Evolutionary conservation across 352 stramenopile genomes (phyloP).

Genomic region (Phytophthora citrophthora): DNA sequence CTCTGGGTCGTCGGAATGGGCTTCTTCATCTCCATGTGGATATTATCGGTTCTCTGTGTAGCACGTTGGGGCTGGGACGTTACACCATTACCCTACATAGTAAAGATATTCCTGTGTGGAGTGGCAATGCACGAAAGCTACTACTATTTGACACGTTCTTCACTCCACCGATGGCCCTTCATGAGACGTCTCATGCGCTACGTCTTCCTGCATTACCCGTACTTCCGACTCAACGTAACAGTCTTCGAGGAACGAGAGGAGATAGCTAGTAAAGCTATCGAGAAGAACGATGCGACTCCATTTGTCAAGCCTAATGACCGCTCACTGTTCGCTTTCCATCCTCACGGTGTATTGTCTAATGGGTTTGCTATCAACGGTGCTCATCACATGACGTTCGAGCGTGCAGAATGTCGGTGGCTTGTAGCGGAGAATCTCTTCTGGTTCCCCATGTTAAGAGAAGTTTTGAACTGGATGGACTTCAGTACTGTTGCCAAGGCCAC

Average conservation of each 20-base stretch:
- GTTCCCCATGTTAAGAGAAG: slow-evolving; percentile 61
- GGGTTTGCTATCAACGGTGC: slow-evolving; percentile 61
- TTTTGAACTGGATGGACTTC: slow-evolving; percentile 67
- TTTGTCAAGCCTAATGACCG: slow-evolving; percentile 17
- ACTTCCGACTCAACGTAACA: slow-evolving; percentile 53
- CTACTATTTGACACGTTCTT: slow-evolving; percentile 26
- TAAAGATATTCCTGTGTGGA: slow-evolving; percentile 33
- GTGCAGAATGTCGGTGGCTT: slow-evolving; percentile 63
- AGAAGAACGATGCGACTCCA: slow-evolving; percentile 3
- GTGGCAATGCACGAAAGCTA: slow-evolving; percentile 54
- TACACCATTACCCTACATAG: slow-evolving; percentile 15
- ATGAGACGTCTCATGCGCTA: slow-evolving; percentile 46
- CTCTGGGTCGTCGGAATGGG: slow-evolving; percentile 38
- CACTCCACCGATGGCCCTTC: slow-evolving; percentile 47
- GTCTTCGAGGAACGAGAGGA: slow-evolving; percentile 55
- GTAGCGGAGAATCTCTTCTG: slow-evolving; percentile 73
- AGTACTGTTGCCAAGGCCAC: slow-evolving; percentile 49
- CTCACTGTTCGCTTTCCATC: slow-evolving; percentile 57
- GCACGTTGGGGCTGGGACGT: slow-evolving; percentile 7
- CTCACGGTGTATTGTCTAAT: slow-evolving; percentile 63
- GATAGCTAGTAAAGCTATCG: slow-evolving; percentile 66
- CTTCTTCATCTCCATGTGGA: slow-evolving; percentile 31
- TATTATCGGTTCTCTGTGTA: slow-evolving; percentile 14
- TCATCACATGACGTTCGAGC: slow-evolving; percentile 51
- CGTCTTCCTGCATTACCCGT: slow-evolving; percentile 54